Evolutionary conservation across 1,139 yeast genomes (phyloP), one percentile per base, ranked within the genome.

Genomic region (Kurtzmaniella quercitrusa): DNA sequence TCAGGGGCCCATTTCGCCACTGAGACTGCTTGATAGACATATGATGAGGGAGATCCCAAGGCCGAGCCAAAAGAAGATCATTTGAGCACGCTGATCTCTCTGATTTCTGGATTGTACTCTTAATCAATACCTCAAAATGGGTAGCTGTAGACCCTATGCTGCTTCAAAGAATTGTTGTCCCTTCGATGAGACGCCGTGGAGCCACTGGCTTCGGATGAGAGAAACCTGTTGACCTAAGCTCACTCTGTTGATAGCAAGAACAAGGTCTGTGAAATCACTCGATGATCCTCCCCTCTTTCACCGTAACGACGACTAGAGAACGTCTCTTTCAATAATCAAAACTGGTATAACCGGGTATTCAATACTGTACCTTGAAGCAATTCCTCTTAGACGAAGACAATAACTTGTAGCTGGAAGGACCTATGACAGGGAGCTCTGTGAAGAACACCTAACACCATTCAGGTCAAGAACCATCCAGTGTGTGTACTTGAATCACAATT

Each of bases 31-130:
- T 21, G 7, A 8, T 12, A 49, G 10, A 34, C 38, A n/a, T n/a
- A n/a, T n/a, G n/a, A n/a, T n/a, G n/a, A n/a, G n/a, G n/a, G n/a
- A n/a, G n/a, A n/a, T n/a, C n/a, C n/a, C 5, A 38, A 34, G 11
- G 23, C 14, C 2, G 8, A 42, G 7, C 37, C 36, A 38, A 4
- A 18, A 12, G 10, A 11, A 25, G 37, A 43, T 23, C 17, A 3
- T 51, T 59, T 24, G 63, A 62, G 7, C 62, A 63, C 17, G 66
- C 79, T 0, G 55, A 60, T 3, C 83, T 68, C 55, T 98, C 98
- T 0, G 72, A 89, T 0, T 89, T 85, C 57, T 93, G 98, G 98
- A 82, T 81, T 14, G 99, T 94, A 60, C 96, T 87, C 0, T 93
- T 95, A 93, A 93, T 59, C 75, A 75, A 42, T 79, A 75, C 47